Evolutionary conservation across 345 rosid genomes (phyloP), one percentile per base, ranked within the genome.

Genomic region (Barbarea vulgaris): DNA sequence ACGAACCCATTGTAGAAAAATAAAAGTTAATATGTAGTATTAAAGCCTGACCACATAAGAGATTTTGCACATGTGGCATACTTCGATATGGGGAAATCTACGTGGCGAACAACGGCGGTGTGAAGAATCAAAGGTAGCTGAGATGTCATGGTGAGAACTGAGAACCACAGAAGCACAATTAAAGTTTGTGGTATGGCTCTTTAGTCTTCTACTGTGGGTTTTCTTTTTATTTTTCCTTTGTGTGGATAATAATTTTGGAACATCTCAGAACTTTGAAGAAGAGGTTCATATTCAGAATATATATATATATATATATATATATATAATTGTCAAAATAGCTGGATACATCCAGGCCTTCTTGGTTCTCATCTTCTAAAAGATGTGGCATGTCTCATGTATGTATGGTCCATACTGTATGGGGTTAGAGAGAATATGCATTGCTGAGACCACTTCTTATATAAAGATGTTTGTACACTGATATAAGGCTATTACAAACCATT

Each of bases 81-180:
- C 64, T 69, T 61, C 1, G 28, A 52, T 24, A 47, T 28, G 47
- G 62, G 72, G 63, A 21, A 39, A 57, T 57, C 72, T 34, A 71
- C 72, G 81, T 77, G 81, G 44, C 66, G 59, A 46, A 6, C 37
- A 19, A 17, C 4, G 51, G 75, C 19, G 75, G 76, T 77, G 19
- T 34, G 54, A 70, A 70, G 80, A 77, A 70, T 63, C 80, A 77
- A 77, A 77, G 14, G 50, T 21, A 42, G 72, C 71, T 77, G 81
- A 72, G 47, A 48, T 71, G 81, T 71, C 72, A 48, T 70, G 24
- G 56, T 64, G 53, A 56, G 72, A 77, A 76, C 76, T 64, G 53
- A 56, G 72, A 77, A 76, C 76, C 72, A 77, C 67, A 42, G 5
- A 14, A 18, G 51, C 25, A 11, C 42, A 47, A 46, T n/a, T 46